These are phyloP conservation scores for Solanum hybrid DNA, from an alignment of 305 asterid genomes.

Conservation along the genomic window DNA sequence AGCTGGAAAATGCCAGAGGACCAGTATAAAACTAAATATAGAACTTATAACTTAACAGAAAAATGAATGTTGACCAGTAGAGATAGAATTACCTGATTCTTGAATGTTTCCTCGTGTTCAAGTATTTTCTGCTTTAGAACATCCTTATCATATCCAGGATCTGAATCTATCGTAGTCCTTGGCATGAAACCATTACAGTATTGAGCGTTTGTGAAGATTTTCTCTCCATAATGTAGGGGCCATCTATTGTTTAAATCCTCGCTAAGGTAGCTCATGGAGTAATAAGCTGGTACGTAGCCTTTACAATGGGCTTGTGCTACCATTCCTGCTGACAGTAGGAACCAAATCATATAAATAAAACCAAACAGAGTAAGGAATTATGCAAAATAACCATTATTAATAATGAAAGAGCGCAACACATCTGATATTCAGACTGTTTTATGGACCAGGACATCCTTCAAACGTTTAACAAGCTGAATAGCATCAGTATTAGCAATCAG, in stretches of 20 bases:
- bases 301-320: slow-evolving; percentile 77
- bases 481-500: not conserved
- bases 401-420: not conserved
- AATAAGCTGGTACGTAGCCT: slow-evolving; percentile 60
- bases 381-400: not conserved
- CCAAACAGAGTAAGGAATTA: not conserved
- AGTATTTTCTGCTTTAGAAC: slow-evolving; percentile 84
- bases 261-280: slow-evolving; percentile 83
- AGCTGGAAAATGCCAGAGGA: not conserved
- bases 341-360: not conserved
- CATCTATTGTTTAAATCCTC: slow-evolving; percentile 85
- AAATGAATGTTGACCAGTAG: not conserved
- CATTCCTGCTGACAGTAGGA: slow-evolving; percentile 50
- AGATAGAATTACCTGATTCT: slow-evolving; percentile 54
- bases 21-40: not conserved
- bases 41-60: not conserved
- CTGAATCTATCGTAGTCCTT: slow-evolving; percentile 34
- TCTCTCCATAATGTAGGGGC: slow-evolving; percentile 64
- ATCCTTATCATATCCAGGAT: slow-evolving; percentile 63
- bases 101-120: slow-evolving; percentile 82
- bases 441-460: not conserved
- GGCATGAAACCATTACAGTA: slow-evolving; percentile 52
- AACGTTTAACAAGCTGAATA: not conserved
- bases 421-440: not conserved
- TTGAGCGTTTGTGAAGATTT: slow-evolving; percentile 41